These are phyloP conservation scores for Venturiaceae sp. DNA, from an alignment of 2,329 filamentous ascomycete species.

Conservation along the genomic window DNA sequence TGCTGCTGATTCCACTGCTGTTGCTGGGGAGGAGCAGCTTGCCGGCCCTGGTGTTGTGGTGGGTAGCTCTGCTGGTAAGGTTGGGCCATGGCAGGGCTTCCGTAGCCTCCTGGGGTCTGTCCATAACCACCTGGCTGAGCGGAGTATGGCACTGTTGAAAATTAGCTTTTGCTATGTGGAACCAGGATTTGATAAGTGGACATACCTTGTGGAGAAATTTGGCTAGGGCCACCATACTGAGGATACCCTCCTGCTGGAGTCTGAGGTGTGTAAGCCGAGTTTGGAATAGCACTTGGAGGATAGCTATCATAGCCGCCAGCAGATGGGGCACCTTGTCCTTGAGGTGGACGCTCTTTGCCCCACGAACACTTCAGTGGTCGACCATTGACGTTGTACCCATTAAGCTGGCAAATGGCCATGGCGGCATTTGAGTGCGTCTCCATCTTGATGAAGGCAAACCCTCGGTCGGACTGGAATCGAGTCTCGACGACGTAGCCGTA, in stretches of 20 bases:
- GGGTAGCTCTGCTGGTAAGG: slow-evolving; percentile 39
- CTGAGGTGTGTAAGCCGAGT: slow-evolving; percentile 71
- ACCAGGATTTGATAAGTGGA: slow-evolving; percentile 23
- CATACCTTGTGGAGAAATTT: slow-evolving; percentile 52
- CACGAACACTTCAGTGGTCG: slow-evolving; percentile 97
- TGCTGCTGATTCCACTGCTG: slow-evolving; percentile 39
- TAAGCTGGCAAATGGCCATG: slow-evolving; percentile 86
- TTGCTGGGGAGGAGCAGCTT: slow-evolving; percentile 34
- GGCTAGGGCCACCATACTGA: slow-evolving; percentile 72
- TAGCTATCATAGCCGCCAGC: slow-evolving; percentile 53
- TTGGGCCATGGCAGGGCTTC: slow-evolving; percentile 46
- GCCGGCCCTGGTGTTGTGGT: slow-evolving; percentile 72
- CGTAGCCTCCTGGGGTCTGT: slow-evolving; percentile 48
- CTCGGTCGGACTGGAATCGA: slow-evolving; percentile 93
- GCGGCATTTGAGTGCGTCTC: slow-evolving; percentile 96
- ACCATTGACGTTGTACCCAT: slow-evolving; percentile 95
- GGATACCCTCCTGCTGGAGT: slow-evolving; percentile 63
- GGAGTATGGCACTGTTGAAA: slow-evolving; percentile 40
- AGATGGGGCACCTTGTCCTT: neutral
- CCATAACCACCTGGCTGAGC: slow-evolving; percentile 51
- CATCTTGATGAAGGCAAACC: slow-evolving; percentile 99
- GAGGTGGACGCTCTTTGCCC: slow-evolving; percentile 96
- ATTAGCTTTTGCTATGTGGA: slow-evolving; percentile 17
- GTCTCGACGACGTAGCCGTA: slow-evolving; percentile 97
- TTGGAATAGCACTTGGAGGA: slow-evolving; percentile 65